Base-by-base conservation (phyloP, 805 yeast species). In the Candida succiphila region DNA sequence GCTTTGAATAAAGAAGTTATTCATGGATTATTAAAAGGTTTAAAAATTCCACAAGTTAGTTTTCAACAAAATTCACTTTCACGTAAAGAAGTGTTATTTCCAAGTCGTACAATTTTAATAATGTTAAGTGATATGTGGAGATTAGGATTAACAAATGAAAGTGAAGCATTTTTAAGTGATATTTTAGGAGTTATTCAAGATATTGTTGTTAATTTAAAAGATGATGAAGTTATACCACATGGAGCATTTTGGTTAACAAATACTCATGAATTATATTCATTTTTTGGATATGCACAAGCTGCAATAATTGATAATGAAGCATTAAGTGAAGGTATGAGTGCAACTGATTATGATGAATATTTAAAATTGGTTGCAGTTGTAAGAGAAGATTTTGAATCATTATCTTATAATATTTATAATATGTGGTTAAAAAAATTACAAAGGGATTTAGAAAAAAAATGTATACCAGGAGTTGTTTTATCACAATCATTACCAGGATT, bases 241-340 rank as follows among this genome's bases (percentile, higher is more conserved):
- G 97, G 96, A 44, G 95, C 96, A 0, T 92, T 88, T 65, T 92
- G 98, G 98, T 68, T 92, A 43, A 84, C 96, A 4, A 92, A 92
- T 60, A 88, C 94, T 3, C 96, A 92, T 54, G 97, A 92, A 54
- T 69, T 92, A 48, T 84, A 83, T 57, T 87, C 97, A 4, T 92
- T 92, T 65, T 95, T 89, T 38, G 76, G 88, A 13, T 83, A 86
- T 58, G 97, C 97, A 3, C 95, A 89, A 58, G 75, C 77, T 38
- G 86, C 95, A n/a, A 85, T 92, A 39, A 62, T 84, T 32, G 88
- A 84, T 30, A 86, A 85, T 51, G 94, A 83, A 51, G 69, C 78
- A 5, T 69, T 85, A 40, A 69, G 82, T 29, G 75, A 74, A 39
- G 95, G 83, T 40, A 80, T 92, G 87, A 84, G 86, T 38, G 88